These are phyloP conservation scores for Chalciporus piperatoides DNA, from an alignment of 1,284 basidiomycete species.

Conservation along the genomic window DNA sequence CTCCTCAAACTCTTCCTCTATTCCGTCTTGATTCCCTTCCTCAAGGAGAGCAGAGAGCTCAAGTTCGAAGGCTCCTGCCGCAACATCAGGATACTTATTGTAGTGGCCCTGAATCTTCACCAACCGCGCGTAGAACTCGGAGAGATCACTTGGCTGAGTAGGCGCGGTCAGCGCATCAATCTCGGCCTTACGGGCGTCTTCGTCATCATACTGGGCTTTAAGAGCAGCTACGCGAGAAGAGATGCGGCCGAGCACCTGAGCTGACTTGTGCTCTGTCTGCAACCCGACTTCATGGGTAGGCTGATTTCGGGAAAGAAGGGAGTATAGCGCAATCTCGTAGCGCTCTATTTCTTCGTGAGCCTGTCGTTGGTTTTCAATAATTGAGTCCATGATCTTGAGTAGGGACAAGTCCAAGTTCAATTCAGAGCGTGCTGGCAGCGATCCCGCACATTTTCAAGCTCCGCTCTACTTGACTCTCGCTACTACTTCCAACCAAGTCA, in stretches of 20 bases:
- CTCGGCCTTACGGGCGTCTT: constrained; percentile 60
- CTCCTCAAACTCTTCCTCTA: constrained; percentile 69
- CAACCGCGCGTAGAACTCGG: constrained; percentile 93
- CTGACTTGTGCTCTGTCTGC: constrained; percentile 83
- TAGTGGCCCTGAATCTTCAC: constrained; percentile 95
- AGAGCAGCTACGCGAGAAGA: constrained; percentile 65
- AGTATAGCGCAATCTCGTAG: constrained; percentile 73
- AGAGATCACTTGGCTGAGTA: constrained; percentile 68
- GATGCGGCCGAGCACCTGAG: constrained; percentile 83
- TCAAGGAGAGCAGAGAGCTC: constrained; percentile 79
- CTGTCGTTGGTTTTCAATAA: constrained; percentile 89
- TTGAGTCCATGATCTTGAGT: constrained; percentile 70
- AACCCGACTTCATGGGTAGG: constrained; percentile 62
- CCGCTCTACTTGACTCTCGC: constrained; percentile 40
- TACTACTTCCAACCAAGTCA: constrained; percentile 33
- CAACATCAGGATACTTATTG: constrained; percentile 88
- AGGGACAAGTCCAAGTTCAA: constrained; percentile 11
- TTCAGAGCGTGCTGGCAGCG: not conserved
- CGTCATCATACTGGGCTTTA: constrained; percentile 71
- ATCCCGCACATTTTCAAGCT: constrained; percentile 44
- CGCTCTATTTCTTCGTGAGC: constrained; percentile 95
- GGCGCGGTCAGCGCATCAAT: constrained; percentile 58
- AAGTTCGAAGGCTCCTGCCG: constrained; percentile 73
- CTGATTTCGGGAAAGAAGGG: constrained; percentile 62
- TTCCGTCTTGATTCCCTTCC: constrained; percentile 63